phyloP scores from a whole-genome alignment of 2,329 filamentous ascomycete species.

The Cladosporium sp. region DNA sequence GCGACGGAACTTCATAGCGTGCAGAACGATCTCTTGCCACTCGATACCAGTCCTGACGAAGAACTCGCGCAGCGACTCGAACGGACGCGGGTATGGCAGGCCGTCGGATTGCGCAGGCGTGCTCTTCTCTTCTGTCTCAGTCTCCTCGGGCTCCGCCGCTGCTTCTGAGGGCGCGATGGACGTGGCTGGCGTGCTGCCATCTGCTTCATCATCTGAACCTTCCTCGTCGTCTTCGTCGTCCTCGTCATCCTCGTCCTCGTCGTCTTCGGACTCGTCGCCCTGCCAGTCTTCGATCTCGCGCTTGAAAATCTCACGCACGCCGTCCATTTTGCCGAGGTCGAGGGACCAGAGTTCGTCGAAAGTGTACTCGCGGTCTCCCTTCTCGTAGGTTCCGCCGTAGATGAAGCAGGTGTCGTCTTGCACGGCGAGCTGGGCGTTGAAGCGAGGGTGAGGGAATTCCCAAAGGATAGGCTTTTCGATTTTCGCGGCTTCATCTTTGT shows the following conservation, averaged over 20 bases:
- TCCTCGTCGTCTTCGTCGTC: conserved; percentile 53
- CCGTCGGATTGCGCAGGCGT: conserved; percentile 63
- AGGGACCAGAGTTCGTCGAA: conserved; percentile 94
- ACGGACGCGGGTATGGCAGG: conserved; percentile 72
- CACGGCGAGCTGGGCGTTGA: conserved; percentile 85
- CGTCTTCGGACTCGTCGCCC: conserved; percentile 40
- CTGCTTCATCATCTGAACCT: conserved; percentile 17
- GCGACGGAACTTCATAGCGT: conserved; percentile 65
- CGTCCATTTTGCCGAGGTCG: conserved; percentile 90
- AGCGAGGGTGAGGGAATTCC: conserved; percentile 84
- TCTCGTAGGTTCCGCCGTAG: conserved; percentile 92
- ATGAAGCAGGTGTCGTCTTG: conserved; percentile 92
- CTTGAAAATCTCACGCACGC: conserved; percentile 85
- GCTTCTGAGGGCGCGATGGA: conserved; percentile 14
- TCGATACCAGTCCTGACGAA: conserved; percentile 80
- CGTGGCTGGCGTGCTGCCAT: conserved; percentile 40
- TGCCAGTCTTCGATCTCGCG: conserved; percentile 85
- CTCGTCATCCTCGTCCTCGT: conserved; percentile 47
- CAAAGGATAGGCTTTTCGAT: conserved; percentile 58
- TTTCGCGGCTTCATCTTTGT: conserved; percentile 52
- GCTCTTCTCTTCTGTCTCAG: conserved; percentile 20
- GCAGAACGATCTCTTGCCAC: conserved; percentile 86
- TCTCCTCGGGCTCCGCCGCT: conserved; percentile 18
- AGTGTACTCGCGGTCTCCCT: conserved; percentile 89
- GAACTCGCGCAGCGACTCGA: conserved; percentile 88